Base-by-base conservation (phyloP, 306 rosid species). In the Lathyrus aphaca region DNA sequence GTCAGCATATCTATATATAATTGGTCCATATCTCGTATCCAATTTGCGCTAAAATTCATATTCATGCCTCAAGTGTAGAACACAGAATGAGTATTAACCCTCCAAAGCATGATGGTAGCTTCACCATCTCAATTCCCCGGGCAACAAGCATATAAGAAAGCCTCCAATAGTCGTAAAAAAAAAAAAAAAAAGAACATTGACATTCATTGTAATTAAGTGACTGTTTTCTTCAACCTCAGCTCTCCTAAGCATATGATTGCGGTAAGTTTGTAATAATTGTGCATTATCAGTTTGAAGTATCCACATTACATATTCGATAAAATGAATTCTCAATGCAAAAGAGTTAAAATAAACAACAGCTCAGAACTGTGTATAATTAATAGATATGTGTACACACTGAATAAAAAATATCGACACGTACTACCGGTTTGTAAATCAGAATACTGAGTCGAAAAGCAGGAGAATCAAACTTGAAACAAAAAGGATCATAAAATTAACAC, bases 401-500 rank as follows among this genome's bases (percentile, higher is more conserved):
- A 23, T 43, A 73, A 73, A 73, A 30, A 43, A 37, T 42, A 64
- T 13, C 21, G 23, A 64, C 54, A 42, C 23, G 38, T 18, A 37
- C 14, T 63, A 63, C 16, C 23, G 5, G 42, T 37, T 60, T 17
- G 11, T 35, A 35, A 37, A 54, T 54, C 1, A 3, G 16, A 54
- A 32, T 60, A 37, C 66, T 38, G 10, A 23, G 66, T 27, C 5
- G 45, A 63, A 73, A 56, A 25, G 58, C 63, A 51, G 30, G 18
- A 32, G 35, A 50, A 78, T 16, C 25, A 56, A 57, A 57, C 57
- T 43, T 42, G 56, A 58, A 74, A 57, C 40, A 72, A 53, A 50
- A 80, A 76, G 72, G 39, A 78, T 54, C 72, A 54, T 66, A 56
- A 83, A 83, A 79, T 71, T 65, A 80, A 81, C 82, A 74, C 64